These are phyloP conservation scores for Plantago rigida DNA, from an alignment of 305 asterid genomes.

Conservation along the genomic window DNA sequence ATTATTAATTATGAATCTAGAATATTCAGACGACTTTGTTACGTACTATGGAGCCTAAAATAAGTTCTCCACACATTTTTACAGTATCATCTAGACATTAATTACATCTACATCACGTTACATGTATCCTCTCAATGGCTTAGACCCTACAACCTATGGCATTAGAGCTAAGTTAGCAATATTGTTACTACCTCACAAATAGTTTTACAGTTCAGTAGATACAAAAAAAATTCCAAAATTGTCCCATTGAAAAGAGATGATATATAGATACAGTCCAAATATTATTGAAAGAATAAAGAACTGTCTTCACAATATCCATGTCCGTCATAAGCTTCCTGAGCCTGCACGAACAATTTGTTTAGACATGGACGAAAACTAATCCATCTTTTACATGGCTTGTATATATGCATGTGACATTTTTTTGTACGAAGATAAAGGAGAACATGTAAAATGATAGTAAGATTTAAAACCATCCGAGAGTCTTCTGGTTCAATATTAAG, in stretches of 20 bases:
- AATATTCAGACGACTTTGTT: no score
- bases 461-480: no score
- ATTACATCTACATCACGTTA: no score
- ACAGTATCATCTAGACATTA: neutral
- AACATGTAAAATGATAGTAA: no score
- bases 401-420: no score
- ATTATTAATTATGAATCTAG: no score
- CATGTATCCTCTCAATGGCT: neutral
- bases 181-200: neutral
- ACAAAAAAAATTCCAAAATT: neutral
- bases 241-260: neutral
- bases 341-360: neutral
- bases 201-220: neutral
- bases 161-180: neutral
- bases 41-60: no score
- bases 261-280: neutral
- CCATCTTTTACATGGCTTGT: neutral
- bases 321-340: neutral
- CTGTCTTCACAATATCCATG: neutral
- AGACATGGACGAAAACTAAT: neutral
- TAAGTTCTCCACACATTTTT: no score
- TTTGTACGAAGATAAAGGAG: no score
- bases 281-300: conserved; percentile 9
- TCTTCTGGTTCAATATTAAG: no score
- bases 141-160: neutral